A percentile compares a stretch with the other conserved stretches of the same genome.
These are phyloP conservation scores for Mitragyna speciosa DNA, from an alignment of 257 asterid species.

Conservation along the genomic window DNA sequence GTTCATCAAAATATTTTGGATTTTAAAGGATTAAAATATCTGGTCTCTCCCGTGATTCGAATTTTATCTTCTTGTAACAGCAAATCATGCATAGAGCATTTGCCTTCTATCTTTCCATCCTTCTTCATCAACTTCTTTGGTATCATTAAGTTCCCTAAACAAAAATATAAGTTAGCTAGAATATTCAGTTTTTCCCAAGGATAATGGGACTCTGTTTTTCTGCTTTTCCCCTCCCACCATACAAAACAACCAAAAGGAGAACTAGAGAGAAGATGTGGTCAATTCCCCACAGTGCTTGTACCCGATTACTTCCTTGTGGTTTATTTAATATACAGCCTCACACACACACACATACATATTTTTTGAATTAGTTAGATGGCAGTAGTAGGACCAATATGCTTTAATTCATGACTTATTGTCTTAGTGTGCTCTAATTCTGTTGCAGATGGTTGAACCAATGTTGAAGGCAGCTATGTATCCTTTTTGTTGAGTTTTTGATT, in stretches of 20 bases:
- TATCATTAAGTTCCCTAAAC: no score
- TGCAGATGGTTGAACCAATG: constrained; percentile 89
- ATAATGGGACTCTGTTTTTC: background rate
- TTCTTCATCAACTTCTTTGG: background rate
- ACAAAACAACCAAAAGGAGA: constrained; percentile 1
- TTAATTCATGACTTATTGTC: background rate
- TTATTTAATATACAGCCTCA: background rate
- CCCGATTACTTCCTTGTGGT: background rate
- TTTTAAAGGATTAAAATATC: background rate
- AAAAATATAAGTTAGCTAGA: no score
- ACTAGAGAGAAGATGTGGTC: background rate
- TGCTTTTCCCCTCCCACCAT: background rate
- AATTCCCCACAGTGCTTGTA: background rate
- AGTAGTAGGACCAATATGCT: background rate
- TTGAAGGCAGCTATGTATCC: constrained; percentile 91
- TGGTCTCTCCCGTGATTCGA: background rate
- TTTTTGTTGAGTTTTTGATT: constrained; percentile 20
- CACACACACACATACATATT: no score
- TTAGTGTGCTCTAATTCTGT: constrained; percentile 21
- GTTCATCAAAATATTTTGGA: background rate
- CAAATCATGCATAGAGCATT: background rate
- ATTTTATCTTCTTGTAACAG: background rate
- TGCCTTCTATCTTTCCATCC: background rate
- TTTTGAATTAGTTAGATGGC: background rate
- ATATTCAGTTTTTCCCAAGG: background rate